Base-by-base conservation (phyloP, 2,329 filamentous ascomycete species). In the Aphanoascus verrucosus region DNA sequence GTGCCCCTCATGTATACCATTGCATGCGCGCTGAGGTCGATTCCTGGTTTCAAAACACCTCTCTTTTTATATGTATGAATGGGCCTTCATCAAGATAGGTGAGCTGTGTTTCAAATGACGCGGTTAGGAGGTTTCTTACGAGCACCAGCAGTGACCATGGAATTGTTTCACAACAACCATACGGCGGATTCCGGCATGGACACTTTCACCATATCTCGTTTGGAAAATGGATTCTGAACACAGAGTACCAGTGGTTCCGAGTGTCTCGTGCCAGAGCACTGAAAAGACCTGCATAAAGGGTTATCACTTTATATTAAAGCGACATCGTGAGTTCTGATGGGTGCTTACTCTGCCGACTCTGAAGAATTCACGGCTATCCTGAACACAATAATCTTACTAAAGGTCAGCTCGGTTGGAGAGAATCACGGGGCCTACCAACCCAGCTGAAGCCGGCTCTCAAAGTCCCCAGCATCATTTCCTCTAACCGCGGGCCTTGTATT, bases 21-120 rank as follows among this genome's bases (percentile, higher is more conserved):
- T 0, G 72, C 62, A 57, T 75, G 73, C 9, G 69, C 66, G 1
- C 53, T 50, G 4, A 64, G 51, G 23, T 66, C 59, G 3, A 73
- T 64, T 0, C 68, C 68, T 1, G 14, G 48, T 49, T 74, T 74
- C 1, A 59, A 56, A 1, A 69, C 61, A 0, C 69, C 72, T 19
- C 65, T 60, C 1, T 60, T 57, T 3, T 62, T 53, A 48, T 75
- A 75, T 0, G 72, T 74, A 3, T 59, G 63, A 8, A 75, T 68
- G 0, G 67, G 64, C 12, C 72, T 74, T 17, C 48, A 12, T 53
- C 23, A n/a, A 14, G 14, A 17, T 15, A 46, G 31, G 32, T 44
- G 8, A 35, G 23, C 15, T 38, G 46, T 41, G 8, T 19, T 53
- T 12, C 38, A 14, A n/a, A 38, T 11, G 5, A 8, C 11, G 43